Evolutionary conservation across 257 asterid genomes (phyloP), one percentile per base, ranked within the genome.

Genomic region (Nicotiana attenuata): DNA sequence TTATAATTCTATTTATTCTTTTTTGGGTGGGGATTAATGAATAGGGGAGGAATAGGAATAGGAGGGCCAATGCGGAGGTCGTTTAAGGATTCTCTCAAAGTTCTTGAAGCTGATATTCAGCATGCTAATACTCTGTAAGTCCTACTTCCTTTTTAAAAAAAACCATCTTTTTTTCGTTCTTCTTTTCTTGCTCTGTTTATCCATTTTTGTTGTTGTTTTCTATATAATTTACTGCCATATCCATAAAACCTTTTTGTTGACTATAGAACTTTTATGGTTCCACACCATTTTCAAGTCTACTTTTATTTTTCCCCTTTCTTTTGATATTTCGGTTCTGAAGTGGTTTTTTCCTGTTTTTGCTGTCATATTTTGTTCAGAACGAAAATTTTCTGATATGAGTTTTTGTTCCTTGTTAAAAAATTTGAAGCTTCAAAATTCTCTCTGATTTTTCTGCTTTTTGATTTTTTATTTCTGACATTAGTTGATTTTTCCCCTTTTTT

Each of bases 81-180:
- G 29, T 93, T 93, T 88, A 91, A 91, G 86, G 97, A 93, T 80
- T 93, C 97, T 84, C 91, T 93, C 76, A 93, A 93, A 86, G 91
- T 88, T 79, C 94, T 93, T 31, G 97, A 93, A 88, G 97, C 97
- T 69, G 97, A 93, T 90, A 89, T 93, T 90, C 97, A 93, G 86
- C 94, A 93, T 85, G 97, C 97, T 80, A 93, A 93, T 84, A 93
- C 97, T 80, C 87, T 93, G 97, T 93, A 24, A 81, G 91, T 87
- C 28, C 57, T 7, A 22, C 41, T 22, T 29, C 57, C 45, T 78
- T 63, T 56, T 80, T 8, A 52, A 20, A 69, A 11, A 6, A 41
- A 20, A 13, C 0, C 33, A 68, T 28, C 3, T 71, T 84, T 61
- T 47, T 56, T 15, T 56, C 26, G 4, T 67, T 15, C 15, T 67